Conservation (phyloP, 129 eudicot species). For the Saposhnikovia divaricata region DNA sequence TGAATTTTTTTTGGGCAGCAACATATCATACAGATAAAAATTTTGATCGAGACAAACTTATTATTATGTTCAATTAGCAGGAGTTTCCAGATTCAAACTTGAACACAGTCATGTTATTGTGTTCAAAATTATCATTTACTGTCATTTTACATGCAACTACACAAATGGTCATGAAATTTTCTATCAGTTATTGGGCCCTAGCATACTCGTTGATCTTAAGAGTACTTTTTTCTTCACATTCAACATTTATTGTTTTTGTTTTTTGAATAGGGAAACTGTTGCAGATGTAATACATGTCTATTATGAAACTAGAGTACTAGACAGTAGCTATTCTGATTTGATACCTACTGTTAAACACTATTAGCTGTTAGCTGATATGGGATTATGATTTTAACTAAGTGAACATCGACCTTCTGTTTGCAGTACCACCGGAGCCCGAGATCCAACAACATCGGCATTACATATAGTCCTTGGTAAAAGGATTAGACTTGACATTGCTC, state of each 20-base stretch:
- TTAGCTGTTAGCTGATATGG: not conserved
- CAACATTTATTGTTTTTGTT: not conserved
- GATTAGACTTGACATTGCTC: slow-evolving; percentile 84
- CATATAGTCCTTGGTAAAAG: slow-evolving; percentile 91
- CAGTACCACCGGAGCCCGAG: slow-evolving; percentile 96
- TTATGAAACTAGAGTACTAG: not conserved
- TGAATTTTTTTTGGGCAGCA: not conserved
- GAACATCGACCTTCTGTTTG: slow-evolving; percentile 13
- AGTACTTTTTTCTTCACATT: not conserved
- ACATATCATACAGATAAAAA: too few relatives aligned
- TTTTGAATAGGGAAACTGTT: not conserved
- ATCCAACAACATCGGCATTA: slow-evolving; percentile 87
- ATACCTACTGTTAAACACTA: not conserved
- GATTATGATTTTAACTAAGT: not conserved
- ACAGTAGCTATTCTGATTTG: not conserved
- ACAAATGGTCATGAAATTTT: too few relatives aligned
- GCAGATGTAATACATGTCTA: not conserved
- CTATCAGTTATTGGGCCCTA: not conserved
- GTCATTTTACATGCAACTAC: not conserved
- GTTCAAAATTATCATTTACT: not conserved
- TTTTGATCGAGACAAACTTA: not conserved
- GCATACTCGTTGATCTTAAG: not conserved
- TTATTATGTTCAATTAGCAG: not conserved
- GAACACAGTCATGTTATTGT: not conserved
- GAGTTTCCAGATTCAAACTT: not conserved